Conservation (phyloP, 148 eudicot genomes). For the Rhododendron griersonianum region DNA sequence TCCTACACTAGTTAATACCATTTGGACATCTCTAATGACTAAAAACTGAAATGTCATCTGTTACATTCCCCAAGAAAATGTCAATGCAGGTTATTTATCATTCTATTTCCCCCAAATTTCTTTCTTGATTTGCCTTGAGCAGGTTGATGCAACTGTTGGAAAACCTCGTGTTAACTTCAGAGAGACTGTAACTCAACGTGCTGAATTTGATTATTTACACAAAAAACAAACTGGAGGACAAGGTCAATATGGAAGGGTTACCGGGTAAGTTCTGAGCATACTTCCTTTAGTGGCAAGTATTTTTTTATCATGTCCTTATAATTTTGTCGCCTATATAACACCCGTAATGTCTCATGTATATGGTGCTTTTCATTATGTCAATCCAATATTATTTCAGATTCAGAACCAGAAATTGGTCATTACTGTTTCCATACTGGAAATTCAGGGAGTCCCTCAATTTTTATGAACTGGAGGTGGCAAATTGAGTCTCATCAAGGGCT, state of each 20-base stretch:
- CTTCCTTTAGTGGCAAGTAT: neutral
- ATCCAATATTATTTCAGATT: neutral
- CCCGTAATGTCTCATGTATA: neutral
- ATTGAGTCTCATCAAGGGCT: neutral
- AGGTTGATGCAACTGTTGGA: constrained; percentile 94
- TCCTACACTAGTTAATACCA: neutral
- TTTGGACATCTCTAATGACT: neutral
- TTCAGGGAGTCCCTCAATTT: neutral
- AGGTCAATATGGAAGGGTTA: constrained; percentile 93
- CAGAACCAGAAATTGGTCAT: neutral
- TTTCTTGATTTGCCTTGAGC: constrained; percentile 11
- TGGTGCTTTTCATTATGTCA: neutral
- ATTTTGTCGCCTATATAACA: neutral
- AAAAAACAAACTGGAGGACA: constrained; percentile 99
- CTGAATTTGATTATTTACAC: constrained; percentile 90
- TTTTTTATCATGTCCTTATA: neutral
- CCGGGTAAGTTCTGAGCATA: constrained; percentile 51
- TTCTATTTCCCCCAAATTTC: neutral
- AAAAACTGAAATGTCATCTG: neutral
- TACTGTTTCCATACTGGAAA: neutral
- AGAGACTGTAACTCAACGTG: constrained; percentile 93
- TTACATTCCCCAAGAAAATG: neutral
- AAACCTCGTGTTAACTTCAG: constrained; percentile 98
- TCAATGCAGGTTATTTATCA: neutral
- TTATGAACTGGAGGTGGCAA: neutral